A percentile compares a stretch with the other conserved stretches of the same genome.
Evolutionary conservation across 208 protist genomes (phyloP).

Genomic region (Trypanosoma avium): DNA sequence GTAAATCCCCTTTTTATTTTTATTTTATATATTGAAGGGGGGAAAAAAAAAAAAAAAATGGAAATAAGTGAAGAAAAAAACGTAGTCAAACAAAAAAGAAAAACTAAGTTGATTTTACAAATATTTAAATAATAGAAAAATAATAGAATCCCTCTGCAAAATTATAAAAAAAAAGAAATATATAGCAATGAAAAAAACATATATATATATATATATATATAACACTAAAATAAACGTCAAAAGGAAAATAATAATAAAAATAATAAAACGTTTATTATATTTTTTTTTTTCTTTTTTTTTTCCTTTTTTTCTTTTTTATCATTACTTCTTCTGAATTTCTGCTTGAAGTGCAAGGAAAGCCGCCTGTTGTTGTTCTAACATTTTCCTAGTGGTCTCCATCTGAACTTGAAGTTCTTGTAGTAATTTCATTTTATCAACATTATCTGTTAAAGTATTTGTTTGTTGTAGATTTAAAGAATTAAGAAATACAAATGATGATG

Average conservation of each 20-base stretch:
- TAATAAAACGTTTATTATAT: background rate
- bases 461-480: background rate
- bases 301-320: background rate
- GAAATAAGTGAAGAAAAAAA: background rate
- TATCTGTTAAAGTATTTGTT: background rate
- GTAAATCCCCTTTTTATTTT: slow-evolving; percentile 10
- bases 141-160: too few species aligned
- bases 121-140: background rate
- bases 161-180: background rate
- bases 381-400: slow-evolving; percentile 26
- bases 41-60: slow-evolving; percentile 15
- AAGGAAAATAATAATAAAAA: background rate
- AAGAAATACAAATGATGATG: too few species aligned
- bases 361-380: slow-evolving; percentile 30
- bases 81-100: background rate
- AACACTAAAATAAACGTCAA: background rate
- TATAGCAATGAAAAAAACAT: too few species aligned
- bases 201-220: too few species aligned
- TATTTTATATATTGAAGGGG: slow-evolving; percentile 14
- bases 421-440: slow-evolving; percentile 20
- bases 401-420: slow-evolving; percentile 26
- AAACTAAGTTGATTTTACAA: background rate
- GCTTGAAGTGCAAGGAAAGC: slow-evolving; percentile 24
- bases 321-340: slow-evolving; percentile 15
- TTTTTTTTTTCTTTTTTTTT: background rate